Percentiles rank a stretch among this genome's conserved stretches.
phyloP scores from a whole-genome alignment of 2,329 filamentous ascomycete genomes.

The Exophiala xenobiotica region DNA sequence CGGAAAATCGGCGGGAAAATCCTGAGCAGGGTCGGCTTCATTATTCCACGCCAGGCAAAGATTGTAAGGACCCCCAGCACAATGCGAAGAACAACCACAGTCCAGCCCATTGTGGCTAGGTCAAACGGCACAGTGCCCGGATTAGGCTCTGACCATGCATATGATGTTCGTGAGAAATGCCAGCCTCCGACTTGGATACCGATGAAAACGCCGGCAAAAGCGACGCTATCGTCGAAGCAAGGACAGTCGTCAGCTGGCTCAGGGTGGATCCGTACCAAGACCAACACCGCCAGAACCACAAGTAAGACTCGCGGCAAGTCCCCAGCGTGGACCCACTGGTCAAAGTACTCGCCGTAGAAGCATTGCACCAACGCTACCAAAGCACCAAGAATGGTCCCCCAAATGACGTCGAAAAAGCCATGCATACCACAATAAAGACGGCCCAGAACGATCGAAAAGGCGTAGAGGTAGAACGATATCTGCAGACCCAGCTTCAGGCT shows the following conservation, averaged over 20 bases:
- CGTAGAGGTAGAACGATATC: conserved; percentile 75
- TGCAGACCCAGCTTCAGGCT: conserved; percentile 64
- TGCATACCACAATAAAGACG: conserved; percentile 98
- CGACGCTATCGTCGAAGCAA: conserved; percentile 93
- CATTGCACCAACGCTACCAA: conserved; percentile 59
- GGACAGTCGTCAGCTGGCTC: conserved; percentile 96
- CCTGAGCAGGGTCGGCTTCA: conserved; percentile 79
- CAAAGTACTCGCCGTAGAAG: conserved; percentile 58
- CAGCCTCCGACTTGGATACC: conserved; percentile 80
- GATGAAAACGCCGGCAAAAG: conserved; percentile 86
- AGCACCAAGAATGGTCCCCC: conserved; percentile 76
- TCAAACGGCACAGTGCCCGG: conserved; percentile 65
- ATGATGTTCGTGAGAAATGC: conserved; percentile 67
- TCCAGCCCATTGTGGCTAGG: conserved; percentile 64
- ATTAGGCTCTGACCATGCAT: conserved; percentile 51
- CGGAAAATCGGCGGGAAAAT: conserved; percentile 83
- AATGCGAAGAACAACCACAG: conserved; percentile 65
- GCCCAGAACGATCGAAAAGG: conserved; percentile 82
- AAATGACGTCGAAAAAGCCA: conserved; percentile 85
- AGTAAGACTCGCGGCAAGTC: conserved; percentile 64
- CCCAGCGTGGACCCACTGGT: conserved; percentile 66
- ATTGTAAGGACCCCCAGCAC: conserved; percentile 78
- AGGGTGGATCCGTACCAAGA: conserved; percentile 83
- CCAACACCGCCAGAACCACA: conserved; percentile 65
- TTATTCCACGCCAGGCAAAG: conserved; percentile 84